Percentiles rank a stretch among this genome's conserved stretches.
Conservation (phyloP, 495 filamentous ascomycete species). For the Cenococcum geophilum region DNA sequence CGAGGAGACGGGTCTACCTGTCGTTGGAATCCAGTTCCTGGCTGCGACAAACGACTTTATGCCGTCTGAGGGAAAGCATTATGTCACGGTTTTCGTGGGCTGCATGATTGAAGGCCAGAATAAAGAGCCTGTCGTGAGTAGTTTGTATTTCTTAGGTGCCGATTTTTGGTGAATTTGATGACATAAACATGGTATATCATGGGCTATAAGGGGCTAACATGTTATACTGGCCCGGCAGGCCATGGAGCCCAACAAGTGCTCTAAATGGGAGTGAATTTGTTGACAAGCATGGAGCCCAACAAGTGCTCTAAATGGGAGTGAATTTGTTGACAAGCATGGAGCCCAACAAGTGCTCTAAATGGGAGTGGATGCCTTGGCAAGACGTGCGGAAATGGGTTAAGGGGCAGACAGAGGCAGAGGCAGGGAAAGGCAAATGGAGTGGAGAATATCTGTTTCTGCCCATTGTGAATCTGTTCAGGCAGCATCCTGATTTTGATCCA, state of each 20-base stretch:
- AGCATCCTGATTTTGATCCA: constrained; percentile 39
- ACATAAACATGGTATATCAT: not conserved
- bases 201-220: not conserved
- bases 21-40: constrained; percentile 45
- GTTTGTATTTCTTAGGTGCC: not conserved
- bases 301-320: constrained; percentile 63
- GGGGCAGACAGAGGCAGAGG: constrained; percentile 33
- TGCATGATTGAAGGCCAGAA: constrained; percentile 41
- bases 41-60: constrained; percentile 59
- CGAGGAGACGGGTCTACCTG: constrained; percentile 59
- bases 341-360: constrained; percentile 59
- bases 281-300: constrained; percentile 56
- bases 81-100: constrained; percentile 58
- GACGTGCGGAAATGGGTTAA: constrained; percentile 34
- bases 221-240: constrained; percentile 14
- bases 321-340: constrained; percentile 53
- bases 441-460: constrained; percentile 49
- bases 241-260: constrained; percentile 61
- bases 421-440: constrained; percentile 29
- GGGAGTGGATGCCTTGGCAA: constrained; percentile 58
- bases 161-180: not conserved
- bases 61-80: constrained; percentile 49
- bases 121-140: constrained; percentile 47
- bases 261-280: constrained; percentile 56
- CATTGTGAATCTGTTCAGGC: constrained; percentile 47